phyloP scores from a whole-genome alignment of 495 filamentous ascomycete genomes.

The Glonium stellatum region DNA sequence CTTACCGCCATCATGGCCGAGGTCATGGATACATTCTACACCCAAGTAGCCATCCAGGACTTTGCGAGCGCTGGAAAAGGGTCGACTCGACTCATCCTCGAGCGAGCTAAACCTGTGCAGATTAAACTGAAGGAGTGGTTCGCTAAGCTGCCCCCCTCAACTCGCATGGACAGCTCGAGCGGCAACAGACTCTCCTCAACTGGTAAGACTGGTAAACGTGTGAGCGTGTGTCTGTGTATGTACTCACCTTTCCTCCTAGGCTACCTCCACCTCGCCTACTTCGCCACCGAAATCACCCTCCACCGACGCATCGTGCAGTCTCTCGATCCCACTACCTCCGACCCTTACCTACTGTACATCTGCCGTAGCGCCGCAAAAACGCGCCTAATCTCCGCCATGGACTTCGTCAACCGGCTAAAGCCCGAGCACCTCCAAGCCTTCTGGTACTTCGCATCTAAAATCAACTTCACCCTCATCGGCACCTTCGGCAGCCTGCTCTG shows the following conservation, averaged over 20 bases:
- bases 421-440: constrained; percentile 37
- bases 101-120: constrained; percentile 74
- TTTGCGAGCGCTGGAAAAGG: constrained; percentile 39
- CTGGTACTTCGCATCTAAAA: constrained; percentile 71
- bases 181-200: constrained; percentile 38
- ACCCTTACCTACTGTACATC: constrained; percentile 81
- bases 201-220: constrained; percentile 29
- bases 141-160: constrained; percentile 52
- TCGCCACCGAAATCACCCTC: constrained; percentile 77
- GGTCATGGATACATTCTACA: constrained; percentile 75
- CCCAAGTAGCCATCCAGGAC: constrained; percentile 51
- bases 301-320: constrained; percentile 76
- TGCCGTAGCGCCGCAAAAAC: constrained; percentile 87
- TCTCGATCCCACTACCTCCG: constrained; percentile 46
- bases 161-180: constrained; percentile 55
- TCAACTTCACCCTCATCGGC: constrained; percentile 74
- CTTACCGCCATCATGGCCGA: constrained; percentile 70
- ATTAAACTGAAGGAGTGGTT: constrained; percentile 81
- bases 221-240: not conserved
- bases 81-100: constrained; percentile 53
- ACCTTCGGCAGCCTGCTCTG: constrained; percentile 77
- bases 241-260: constrained; percentile 41
- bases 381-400: constrained; percentile 48
- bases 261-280: constrained; percentile 76
- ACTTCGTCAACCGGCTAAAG: constrained; percentile 39